Base-by-base conservation (phyloP, 2,329 filamentous ascomycete species). In the Cryphonectria nitschkei region DNA sequence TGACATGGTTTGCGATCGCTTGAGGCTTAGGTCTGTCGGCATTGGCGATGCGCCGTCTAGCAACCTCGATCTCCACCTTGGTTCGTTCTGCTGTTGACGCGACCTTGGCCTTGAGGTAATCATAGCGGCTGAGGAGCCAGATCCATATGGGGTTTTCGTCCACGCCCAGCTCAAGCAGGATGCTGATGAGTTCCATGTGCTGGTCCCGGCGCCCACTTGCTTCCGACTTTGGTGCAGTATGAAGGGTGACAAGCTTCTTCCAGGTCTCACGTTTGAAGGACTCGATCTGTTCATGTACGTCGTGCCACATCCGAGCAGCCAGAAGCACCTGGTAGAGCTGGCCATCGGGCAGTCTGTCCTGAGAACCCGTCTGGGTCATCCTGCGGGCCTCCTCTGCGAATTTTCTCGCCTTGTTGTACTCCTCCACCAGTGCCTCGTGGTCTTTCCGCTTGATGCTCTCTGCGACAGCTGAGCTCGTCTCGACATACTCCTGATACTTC, bases 81-180 rank as follows among this genome's bases (percentile, higher is more conserved):
- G 92, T 91, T n/a, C 94, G 90, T 74, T 98, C 94, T 67, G 94
- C 93, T 19, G 91, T 92, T 0, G 88, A 85, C 58, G 89, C 88
- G 68, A 98, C 95, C 78, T 93, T 97, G 74, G 90, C 90, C 80
- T 96, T 98, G 69, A 99, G 85, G 77, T 95, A 91, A 74, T 97
- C 93, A 78, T 95, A 97, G 62, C 93, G 90, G 77, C 94, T 97
- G 69, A 95, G 84, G 37, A 99, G 88, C 95, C 96, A 99, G 14
- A 97, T 88, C 93, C 93, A 97, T 73, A 99, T 97, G 1, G 96
- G 96, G 76, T 97, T 99, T 72, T 98, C 94, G 13, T 97, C 92
- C 2, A 97, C 94, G 8, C 96, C 97, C 29, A 99, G 85, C 80
- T 99, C 95, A n/a, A 99, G 83, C 68, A 99, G 85, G 50, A 98